These are phyloP conservation scores for Cladophialophora yegresii DNA, from an alignment of 2,329 filamentous ascomycete species.

Conservation along the genomic window DNA sequence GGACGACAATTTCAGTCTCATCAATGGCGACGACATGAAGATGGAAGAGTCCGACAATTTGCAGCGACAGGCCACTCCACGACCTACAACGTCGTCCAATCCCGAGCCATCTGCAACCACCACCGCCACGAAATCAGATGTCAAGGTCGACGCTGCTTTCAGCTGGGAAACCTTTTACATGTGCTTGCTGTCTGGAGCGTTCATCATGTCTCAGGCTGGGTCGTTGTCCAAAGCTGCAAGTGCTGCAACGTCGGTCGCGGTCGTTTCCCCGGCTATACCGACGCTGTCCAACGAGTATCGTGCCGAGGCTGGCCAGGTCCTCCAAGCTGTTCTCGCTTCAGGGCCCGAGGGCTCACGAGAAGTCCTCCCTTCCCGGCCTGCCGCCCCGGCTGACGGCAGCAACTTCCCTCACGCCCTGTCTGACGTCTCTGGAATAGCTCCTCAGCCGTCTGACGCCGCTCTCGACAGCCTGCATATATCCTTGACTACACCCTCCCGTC, in stretches of 20 bases:
- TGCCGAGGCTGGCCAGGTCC: constrained; percentile 51
- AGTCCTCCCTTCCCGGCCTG: constrained; percentile 35
- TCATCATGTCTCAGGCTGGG: constrained; percentile 84
- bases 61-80: constrained; percentile 45
- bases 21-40: constrained; percentile 63
- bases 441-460: constrained; percentile 41
- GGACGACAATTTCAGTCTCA: constrained; percentile 79
- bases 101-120: constrained; percentile 5
- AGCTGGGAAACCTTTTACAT: constrained; percentile 74
- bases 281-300: constrained; percentile 51
- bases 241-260: constrained; percentile 76
- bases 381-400: constrained; percentile 35
- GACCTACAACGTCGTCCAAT: constrained; percentile 34
- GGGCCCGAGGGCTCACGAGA: constrained; percentile 49
- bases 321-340: constrained; percentile 50
- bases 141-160: constrained; percentile 67
- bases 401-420: constrained; percentile 18
- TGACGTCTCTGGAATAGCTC: constrained; percentile 46
- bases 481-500: constrained; percentile 73
- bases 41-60: constrained; percentile 60
- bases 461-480: constrained; percentile 68
- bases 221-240: constrained; percentile 54
- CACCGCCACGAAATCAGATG: constrained; percentile 20
- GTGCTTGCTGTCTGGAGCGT: constrained; percentile 94
- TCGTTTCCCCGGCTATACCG: constrained; percentile 67